Base-by-base conservation (phyloP, 768 basidiomycete species). In the Sutorius australiensis region DNA sequence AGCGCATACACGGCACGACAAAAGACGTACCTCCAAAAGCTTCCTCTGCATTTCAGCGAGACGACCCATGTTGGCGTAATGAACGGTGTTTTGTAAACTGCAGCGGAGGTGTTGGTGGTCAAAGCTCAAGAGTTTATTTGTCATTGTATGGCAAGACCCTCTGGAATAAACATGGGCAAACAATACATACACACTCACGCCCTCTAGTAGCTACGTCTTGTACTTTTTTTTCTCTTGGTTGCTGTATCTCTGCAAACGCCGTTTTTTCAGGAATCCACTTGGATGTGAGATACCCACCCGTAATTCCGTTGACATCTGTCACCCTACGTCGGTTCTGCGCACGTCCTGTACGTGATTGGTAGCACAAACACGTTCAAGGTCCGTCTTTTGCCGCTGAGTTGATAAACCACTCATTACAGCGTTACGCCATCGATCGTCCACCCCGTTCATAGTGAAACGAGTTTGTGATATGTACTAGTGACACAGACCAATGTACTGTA, bases 1-100 rank as follows among this genome's bases (percentile, higher is more conserved):
- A 46, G 21, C 27, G 33, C 40, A 9, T 27, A 17, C 51, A 39
- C 9, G 50, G 51, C 42, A 2, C 17, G 46, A 36, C 16, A 71
- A 76, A 76, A 78, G 51, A 77, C 72, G n/a, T 59, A 79, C 81
- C 73, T 82, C 77, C 47, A 82, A 69, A 72, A 98, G 89, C 87
- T 92, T 97, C 59, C 94, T 84, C 77, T 98, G 95, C 91, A 93
- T 92, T 72, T 98, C 95, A 55, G 95, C 95, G 51, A 98, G 82
- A 44, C 92, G 82, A 64, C 95, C 95, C 95, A 98, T 98, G 24
- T 62, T 80, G 69, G 7, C 46, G 17, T 48, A 54, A 60, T 56
- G 38, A 46, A 46, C 40, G 24, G 46, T 54, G 14, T 46, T 36
- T 54, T 42, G 36, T 41, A 40, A 53, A 44, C 21, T 50, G 9